Evolutionary conservation across 306 rosid genomes (phyloP), one percentile per base, ranked within the genome.

Genomic region (Vachellia pachyceras): DNA sequence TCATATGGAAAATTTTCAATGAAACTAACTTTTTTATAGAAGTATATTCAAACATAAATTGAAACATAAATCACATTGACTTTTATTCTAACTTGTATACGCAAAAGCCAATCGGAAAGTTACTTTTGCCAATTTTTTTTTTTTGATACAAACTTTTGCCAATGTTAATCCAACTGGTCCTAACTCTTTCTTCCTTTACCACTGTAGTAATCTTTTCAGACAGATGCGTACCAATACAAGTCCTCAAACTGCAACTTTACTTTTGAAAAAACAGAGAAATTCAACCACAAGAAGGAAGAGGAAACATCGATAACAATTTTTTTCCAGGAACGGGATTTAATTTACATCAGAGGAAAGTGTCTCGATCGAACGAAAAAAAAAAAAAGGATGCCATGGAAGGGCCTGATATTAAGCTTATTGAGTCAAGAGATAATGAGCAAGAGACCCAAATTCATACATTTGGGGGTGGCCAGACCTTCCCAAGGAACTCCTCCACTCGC

Each of bases 401-500:
- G 29, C 47, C 39, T 0, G n/a, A n/a, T n/a, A n/a, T n/a, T n/a
- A n/a, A n/a, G n/a, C n/a, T 86, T 88, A 82, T 84, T 91, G 78
- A 73, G 22, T 20, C 46, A 72, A 68, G 71, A 22, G 36, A 63
- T 13, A 78, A 61, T n/a, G 35, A 74, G 79, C 4, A 71, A 82
- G 49, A 64, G 69, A 17, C 58, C 42, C 41, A 55, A 61, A 76
- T 70, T 94, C 87, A 95, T 71, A 95, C 98, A 85, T 95, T 95
- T 74, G 99, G 99, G 20, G 99, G 99, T n/a, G 98, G 99, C 99
- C 99, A 95, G 36, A 95, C 88, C 89, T 93, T 93, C 71, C 85
- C 90, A 61, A 95, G 90, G 2, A 91, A 82, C 67, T 95, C 93
- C 85, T 95, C 97, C 39, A 90, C 94, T 67, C 99, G 92, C 79